A percentile compares a stretch with the other conserved stretches of the same genome.
Evolutionary conservation across 345 rosid species (phyloP).

Genomic region (Conringia planisiliqua): DNA sequence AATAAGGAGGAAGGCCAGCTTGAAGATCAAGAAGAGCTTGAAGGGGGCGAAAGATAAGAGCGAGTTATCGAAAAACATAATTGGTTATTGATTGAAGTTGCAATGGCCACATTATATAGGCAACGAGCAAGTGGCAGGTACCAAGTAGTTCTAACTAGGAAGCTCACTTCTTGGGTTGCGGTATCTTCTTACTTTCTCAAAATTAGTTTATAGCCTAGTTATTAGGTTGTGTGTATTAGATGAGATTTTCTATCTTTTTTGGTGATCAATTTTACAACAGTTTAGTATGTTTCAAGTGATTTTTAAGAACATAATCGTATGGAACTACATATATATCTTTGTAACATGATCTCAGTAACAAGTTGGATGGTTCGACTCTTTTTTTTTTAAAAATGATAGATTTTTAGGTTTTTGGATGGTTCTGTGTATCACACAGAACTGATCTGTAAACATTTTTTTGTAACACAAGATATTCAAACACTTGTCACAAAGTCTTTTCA

Average conservation of each 20-base stretch:
- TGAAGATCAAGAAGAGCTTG: slow-evolving; percentile 95
- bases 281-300: background rate
- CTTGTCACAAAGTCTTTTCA: background rate
- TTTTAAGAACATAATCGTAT: background rate
- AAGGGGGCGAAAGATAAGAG: slow-evolving; percentile 46
- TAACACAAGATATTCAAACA: no score
- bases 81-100: slow-evolving; percentile 7
- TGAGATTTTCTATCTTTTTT: background rate
- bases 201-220: slow-evolving; percentile 11
- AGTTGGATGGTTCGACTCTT: background rate
- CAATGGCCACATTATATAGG: background rate
- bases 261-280: background rate
- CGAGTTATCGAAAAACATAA: background rate
- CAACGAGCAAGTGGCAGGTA: background rate
- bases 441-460: no score
- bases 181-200: background rate
- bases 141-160: slow-evolving; percentile 25
- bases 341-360: background rate
- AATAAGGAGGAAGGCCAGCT: slow-evolving; percentile 70
- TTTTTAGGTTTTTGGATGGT: background rate
- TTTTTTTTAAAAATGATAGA: background rate
- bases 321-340: background rate
- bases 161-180: slow-evolving; percentile 11
- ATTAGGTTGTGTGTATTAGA: slow-evolving; percentile 20
- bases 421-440: no score